Conservation (phyloP, 2,329 filamentous ascomycete genomes). For the Fusarium papillatum region DNA sequence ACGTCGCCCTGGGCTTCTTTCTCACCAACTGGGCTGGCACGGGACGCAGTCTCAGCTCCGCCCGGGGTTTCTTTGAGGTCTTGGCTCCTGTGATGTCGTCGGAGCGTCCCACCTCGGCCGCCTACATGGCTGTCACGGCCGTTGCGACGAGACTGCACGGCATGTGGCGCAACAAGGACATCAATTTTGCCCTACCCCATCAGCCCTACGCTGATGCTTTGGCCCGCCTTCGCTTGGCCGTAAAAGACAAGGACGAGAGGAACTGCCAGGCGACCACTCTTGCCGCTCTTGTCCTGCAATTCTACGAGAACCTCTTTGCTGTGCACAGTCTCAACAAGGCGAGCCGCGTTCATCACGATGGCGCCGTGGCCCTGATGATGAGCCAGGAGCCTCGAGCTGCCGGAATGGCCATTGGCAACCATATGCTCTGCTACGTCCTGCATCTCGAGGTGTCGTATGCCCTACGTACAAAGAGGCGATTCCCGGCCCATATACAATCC, state of each 20-base stretch:
- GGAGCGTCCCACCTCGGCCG: constrained; percentile 11
- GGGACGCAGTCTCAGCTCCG: constrained; percentile 11
- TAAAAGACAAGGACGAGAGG: constrained; percentile 7
- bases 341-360: constrained; percentile 11
- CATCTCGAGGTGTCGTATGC: constrained; percentile 12
- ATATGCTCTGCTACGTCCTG: constrained; percentile 7
- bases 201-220: constrained; percentile 11
- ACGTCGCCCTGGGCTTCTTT: constrained; percentile 20
- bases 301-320: constrained; percentile 20
- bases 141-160: constrained; percentile 11
- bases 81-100: constrained; percentile 11
- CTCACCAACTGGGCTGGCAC: constrained; percentile 11
- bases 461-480: constrained; percentile 1
- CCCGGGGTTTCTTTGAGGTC: constrained; percentile 25
- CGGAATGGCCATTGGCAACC: neutral
- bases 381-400: neutral
- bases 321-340: constrained; percentile 1
- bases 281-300: constrained; percentile 18
- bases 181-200: neutral
- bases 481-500: constrained; percentile 6
- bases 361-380: constrained; percentile 16
- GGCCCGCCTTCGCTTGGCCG: constrained; percentile 7
- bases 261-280: constrained; percentile 11
- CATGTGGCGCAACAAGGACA: constrained; percentile 11
- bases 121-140: constrained; percentile 15